Evolutionary conservation across 352 stramenopile species (phyloP).

Genomic region (Poterioochromonas sp.): DNA sequence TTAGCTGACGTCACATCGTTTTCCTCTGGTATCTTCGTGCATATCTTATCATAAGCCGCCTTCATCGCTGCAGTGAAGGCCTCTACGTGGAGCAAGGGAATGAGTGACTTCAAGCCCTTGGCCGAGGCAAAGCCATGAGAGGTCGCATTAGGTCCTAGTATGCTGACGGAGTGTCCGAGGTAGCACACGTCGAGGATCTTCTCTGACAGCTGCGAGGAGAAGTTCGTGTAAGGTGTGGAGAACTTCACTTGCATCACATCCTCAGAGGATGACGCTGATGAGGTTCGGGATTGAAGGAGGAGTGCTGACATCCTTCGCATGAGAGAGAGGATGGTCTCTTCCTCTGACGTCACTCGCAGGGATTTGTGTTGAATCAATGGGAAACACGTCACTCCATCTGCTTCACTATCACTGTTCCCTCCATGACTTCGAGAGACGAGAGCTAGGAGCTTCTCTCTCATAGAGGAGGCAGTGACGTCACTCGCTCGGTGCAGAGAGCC

Average conservation of each 20-base stretch:
- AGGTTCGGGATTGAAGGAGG: background rate
- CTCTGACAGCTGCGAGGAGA: background rate
- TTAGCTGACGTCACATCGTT: background rate
- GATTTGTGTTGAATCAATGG: background rate
- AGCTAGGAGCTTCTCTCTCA: background rate
- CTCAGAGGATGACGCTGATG: background rate
- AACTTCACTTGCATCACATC: background rate
- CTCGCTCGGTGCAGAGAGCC: background rate
- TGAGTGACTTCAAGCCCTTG: background rate
- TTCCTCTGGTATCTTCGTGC: no score
- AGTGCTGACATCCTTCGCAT: background rate
- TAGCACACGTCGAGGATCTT: background rate
- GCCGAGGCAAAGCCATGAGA: background rate
- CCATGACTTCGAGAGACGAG: no score
- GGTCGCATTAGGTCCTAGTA: background rate
- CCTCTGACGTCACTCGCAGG: background rate
- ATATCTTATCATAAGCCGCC: no score
- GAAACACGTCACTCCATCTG: background rate
- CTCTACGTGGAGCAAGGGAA: background rate
- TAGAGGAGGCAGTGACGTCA: background rate
- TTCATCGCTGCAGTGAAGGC: background rate
- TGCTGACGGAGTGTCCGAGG: background rate
- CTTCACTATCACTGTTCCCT: background rate
- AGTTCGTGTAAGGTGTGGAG: background rate
- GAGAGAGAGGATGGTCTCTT: background rate